A percentile compares a stretch with the other conserved stretches of the same genome.
Conservation (phyloP, 1,284 basidiomycete genomes). For the Cutaneotrichosporon cutaneum region DNA sequence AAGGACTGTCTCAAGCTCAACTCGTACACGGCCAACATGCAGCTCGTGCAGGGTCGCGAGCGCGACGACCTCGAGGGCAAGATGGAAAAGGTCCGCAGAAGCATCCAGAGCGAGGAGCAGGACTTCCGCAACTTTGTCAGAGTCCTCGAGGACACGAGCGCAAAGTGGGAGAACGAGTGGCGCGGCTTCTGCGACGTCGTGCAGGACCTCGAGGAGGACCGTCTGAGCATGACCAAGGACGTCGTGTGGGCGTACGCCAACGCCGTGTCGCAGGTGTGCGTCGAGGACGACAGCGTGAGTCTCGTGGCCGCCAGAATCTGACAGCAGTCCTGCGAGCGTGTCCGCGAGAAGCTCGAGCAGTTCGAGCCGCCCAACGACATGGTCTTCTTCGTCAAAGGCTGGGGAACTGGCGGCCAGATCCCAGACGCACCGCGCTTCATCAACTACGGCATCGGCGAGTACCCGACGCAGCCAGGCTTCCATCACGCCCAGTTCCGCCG, state of each 20-base stretch:
- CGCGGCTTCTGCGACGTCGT: slow-evolving; percentile 84
- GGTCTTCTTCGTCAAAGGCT: slow-evolving; percentile 77
- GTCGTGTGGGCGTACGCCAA: slow-evolving; percentile 97
- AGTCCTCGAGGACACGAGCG: slow-evolving; percentile 74
- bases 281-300: slow-evolving; percentile 89
- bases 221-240: slow-evolving; percentile 90
- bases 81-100: slow-evolving; percentile 84
- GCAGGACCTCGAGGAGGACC: slow-evolving; percentile 93
- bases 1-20: slow-evolving; percentile 92
- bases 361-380: slow-evolving; percentile 79
- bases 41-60: slow-evolving; percentile 89
- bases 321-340: slow-evolving; percentile 78
- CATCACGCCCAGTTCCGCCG: slow-evolving; percentile 49
- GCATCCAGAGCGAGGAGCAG: slow-evolving; percentile 81
- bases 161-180: slow-evolving; percentile 93
- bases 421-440: slow-evolving; percentile 59
- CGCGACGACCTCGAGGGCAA: slow-evolving; percentile 86
- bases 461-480: slow-evolving; percentile 41
- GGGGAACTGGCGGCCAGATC: slow-evolving; percentile 78
- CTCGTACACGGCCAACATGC: slow-evolving; percentile 88
- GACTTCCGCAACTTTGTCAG: slow-evolving; percentile 87
- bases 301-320: neutral
- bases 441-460: slow-evolving; percentile 58
- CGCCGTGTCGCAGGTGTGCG: slow-evolving; percentile 90
- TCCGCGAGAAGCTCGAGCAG: slow-evolving; percentile 76